These are phyloP conservation scores for Yamadazyma sp. DNA, from an alignment of 1,139 yeast genomes.

Conservation along the genomic window DNA sequence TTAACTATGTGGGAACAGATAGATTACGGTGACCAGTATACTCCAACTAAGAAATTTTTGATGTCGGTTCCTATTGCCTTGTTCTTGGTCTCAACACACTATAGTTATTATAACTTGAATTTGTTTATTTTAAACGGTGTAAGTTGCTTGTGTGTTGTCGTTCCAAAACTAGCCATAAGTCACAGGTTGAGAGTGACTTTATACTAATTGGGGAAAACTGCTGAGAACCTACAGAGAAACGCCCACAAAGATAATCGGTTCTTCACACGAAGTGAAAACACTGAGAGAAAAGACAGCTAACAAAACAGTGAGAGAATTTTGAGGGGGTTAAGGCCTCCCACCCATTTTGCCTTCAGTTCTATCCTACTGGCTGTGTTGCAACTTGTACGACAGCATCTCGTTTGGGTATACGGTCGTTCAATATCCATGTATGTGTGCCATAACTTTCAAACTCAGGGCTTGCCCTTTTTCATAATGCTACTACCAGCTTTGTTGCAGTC, in stretches of 20 bases:
- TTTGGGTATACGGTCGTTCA: background rate
- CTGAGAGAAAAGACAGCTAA: too few species aligned
- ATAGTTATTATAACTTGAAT: constrained; percentile 78
- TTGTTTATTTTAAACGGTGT: constrained; percentile 77
- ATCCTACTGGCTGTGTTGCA: too few species aligned
- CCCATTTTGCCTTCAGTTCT: too few species aligned
- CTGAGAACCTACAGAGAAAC: background rate
- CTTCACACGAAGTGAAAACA: background rate
- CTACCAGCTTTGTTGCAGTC: background rate
- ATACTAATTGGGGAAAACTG: constrained; percentile 13
- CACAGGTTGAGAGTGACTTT: constrained; percentile 74
- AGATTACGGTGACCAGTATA: constrained; percentile 94
- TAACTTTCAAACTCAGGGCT: background rate
- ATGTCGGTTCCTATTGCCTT: constrained; percentile 87
- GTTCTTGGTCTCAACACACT: constrained; percentile 86
- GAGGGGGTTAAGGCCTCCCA: too few species aligned
- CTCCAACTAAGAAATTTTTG: constrained; percentile 92
- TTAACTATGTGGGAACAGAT: constrained; percentile 99
- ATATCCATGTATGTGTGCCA: background rate
- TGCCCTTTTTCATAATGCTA: background rate
- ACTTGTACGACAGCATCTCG: background rate
- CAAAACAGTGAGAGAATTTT: too few species aligned
- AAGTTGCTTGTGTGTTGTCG: constrained; percentile 77
- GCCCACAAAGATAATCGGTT: background rate
- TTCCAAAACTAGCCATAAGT: constrained; percentile 85